These are phyloP conservation scores for Anthostomella pinea DNA, from an alignment of 2,329 filamentous ascomycete genomes.

Conservation along the genomic window DNA sequence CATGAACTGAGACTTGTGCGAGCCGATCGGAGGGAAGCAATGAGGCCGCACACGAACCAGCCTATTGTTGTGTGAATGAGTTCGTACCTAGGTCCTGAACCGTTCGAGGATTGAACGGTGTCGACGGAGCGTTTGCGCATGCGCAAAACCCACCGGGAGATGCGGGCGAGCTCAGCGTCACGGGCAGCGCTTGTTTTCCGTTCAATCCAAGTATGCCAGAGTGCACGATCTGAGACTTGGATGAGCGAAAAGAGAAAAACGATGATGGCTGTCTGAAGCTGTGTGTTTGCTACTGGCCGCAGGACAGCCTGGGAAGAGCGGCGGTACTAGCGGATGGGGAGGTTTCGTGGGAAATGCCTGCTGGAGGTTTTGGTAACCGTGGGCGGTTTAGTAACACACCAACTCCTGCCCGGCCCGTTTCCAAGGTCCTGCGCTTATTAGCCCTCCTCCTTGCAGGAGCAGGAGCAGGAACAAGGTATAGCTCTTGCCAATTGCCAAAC, in stretches of 20 bases:
- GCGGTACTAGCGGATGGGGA: background rate
- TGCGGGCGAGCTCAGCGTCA: no score
- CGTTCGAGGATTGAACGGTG: no score
- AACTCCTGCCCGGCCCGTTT: no score
- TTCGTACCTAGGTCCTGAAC: no score
- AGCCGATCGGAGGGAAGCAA: background rate
- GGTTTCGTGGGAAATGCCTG: background rate
- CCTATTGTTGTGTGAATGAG: no score
- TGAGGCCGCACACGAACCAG: conserved; percentile 6
- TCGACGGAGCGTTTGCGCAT: no score
- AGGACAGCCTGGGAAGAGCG: background rate
- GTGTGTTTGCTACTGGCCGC: background rate
- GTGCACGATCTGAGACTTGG: no score
- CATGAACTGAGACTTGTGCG: no score
- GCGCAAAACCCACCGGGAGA: no score
- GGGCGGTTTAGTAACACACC: background rate
- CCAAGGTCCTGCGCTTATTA: background rate
- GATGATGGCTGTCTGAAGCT: background rate
- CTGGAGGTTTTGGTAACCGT: background rate
- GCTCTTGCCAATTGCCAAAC: background rate
- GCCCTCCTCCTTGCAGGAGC: background rate
- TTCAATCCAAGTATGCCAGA: no score
- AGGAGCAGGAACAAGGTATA: background rate
- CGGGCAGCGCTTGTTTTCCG: no score
- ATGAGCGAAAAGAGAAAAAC: background rate